phyloP scores from a whole-genome alignment of 2,329 filamentous ascomycete genomes.

The Westerdykella aurantiaca region DNA sequence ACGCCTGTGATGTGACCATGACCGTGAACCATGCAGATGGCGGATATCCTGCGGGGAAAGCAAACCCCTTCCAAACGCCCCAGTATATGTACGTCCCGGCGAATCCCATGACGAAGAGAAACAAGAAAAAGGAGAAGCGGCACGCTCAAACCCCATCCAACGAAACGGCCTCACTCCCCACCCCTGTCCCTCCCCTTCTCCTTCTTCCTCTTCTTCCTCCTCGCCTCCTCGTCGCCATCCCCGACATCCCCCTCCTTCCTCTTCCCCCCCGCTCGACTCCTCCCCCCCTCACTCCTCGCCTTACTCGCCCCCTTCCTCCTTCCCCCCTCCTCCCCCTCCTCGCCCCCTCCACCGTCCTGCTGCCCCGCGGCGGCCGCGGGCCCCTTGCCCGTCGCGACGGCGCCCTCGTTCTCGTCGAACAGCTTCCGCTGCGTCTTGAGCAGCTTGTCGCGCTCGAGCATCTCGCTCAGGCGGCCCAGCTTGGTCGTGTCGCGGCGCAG shows the following conservation, averaged over 20 bases:
- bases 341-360: constrained; percentile 23
- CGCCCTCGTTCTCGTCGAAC: constrained; percentile 62
- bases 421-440: constrained; percentile 78
- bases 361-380: constrained; percentile 18
- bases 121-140: too few species aligned
- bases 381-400: constrained; percentile 47
- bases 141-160: too few species aligned
- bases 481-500: constrained; percentile 79
- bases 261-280: constrained; percentile 6
- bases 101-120: too few species aligned
- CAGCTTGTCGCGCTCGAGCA: constrained; percentile 80
- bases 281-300: constrained; percentile 6
- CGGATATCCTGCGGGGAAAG: too few species aligned
- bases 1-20: too few species aligned
- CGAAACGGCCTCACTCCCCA: too few species aligned
- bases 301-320: constrained; percentile 2
- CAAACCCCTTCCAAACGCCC: too few species aligned
- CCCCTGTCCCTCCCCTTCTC: too few species aligned
- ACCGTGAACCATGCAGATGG: too few species aligned
- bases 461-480: constrained; percentile 81
- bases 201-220: not conserved
- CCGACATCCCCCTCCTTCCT: constrained; percentile 6
- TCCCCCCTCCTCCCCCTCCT: constrained; percentile 21
- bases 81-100: too few species aligned
- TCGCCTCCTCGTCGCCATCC: constrained; percentile 4